phyloP scores from a whole-genome alignment of 495 filamentous ascomycete genomes.

The Penicillium atrosanguineum region DNA sequence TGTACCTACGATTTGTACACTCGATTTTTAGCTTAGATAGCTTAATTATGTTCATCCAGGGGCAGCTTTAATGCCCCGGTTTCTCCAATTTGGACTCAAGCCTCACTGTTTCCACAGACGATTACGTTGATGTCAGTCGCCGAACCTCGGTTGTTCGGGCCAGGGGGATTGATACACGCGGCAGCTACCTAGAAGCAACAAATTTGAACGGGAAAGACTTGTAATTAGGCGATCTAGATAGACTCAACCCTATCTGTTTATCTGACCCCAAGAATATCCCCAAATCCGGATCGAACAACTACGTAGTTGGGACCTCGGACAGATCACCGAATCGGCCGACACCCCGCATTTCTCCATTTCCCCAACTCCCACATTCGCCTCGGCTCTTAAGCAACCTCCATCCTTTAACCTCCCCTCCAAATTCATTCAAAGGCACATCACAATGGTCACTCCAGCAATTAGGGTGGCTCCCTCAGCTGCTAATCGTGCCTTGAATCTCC shows the following conservation, averaged over 20 bases:
- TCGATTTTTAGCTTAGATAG: not conserved
- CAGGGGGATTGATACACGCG: not conserved
- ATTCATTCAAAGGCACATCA: not conserved
- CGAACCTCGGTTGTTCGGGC: constrained; percentile 7
- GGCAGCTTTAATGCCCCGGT: not conserved
- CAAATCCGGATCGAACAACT: not conserved
- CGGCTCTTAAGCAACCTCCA: not conserved
- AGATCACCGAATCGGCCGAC: constrained; percentile 17
- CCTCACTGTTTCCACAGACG: not conserved
- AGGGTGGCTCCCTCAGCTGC: constrained; percentile 68
- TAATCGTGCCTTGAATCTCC: constrained; percentile 71
- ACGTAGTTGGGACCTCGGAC: constrained; percentile 11
- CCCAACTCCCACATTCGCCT: constrained; percentile 21
- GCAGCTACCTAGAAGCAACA: not conserved
- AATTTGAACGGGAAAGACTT: not conserved
- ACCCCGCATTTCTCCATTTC: constrained; percentile 29
- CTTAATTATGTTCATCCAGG: not conserved
- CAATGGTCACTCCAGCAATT: constrained; percentile 53
- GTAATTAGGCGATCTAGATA: not conserved
- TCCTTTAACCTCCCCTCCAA: not conserved
- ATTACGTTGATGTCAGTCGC: constrained; percentile 4
- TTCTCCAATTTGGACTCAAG: not conserved
- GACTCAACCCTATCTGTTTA: not conserved
- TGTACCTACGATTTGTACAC: not conserved
- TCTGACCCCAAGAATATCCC: not conserved